Conservation (phyloP, 371 early-diverging fungal genomes). For the Rhizopus sp. region DNA sequence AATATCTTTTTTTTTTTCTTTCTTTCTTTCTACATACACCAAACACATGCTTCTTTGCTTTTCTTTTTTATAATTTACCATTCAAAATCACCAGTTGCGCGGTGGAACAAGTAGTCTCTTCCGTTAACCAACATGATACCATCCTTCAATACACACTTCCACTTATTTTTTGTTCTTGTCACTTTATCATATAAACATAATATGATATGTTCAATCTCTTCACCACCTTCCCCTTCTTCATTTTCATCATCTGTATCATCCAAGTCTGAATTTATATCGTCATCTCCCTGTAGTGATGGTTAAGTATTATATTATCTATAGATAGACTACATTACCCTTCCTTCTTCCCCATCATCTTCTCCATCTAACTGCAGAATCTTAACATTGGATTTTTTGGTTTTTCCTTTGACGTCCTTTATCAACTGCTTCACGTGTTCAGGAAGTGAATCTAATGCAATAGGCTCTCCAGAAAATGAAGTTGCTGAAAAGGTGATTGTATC, state of each 20-base stretch:
- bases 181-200: constrained; percentile 96
- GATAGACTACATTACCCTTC: constrained; percentile 1
- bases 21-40: constrained; percentile 1
- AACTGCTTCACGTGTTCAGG: constrained; percentile 41
- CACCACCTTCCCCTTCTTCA: constrained; percentile 74
- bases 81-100: constrained; percentile 93
- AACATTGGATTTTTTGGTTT: constrained; percentile 16
- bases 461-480: constrained; percentile 28
- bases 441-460: constrained; percentile 35
- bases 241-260: constrained; percentile 79
- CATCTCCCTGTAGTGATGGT: constrained; percentile 43
- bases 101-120: constrained; percentile 91
- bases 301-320: background rate
- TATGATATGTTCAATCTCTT: constrained; percentile 84
- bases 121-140: constrained; percentile 95
- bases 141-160: constrained; percentile 95
- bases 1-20: constrained; percentile 6
- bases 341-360: constrained; percentile 45
- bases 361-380: constrained; percentile 57
- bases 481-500: constrained; percentile 31
- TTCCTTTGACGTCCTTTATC: constrained; percentile 41
- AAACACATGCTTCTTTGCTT: background rate
- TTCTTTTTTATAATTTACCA: constrained; percentile 61
- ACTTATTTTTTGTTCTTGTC: constrained; percentile 94
- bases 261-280: constrained; percentile 85